Conservation (phyloP, 345 rosid genomes). For the Brassica rapa region DNA sequence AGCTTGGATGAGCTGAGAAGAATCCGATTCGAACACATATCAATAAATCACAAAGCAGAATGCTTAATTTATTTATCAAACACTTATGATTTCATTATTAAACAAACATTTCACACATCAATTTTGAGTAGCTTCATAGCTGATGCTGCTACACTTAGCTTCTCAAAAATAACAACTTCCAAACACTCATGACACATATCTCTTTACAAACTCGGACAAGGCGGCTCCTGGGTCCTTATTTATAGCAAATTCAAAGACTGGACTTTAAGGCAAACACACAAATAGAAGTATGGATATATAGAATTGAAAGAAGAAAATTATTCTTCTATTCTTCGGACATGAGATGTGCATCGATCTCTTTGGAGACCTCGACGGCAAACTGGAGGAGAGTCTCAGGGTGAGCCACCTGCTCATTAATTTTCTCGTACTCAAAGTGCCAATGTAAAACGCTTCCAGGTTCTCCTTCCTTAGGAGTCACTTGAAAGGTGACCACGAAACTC, state of each 20-base stretch:
- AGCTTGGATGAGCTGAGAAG: no score
- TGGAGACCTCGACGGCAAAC: slow-evolving; percentile 16
- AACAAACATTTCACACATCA: background rate
- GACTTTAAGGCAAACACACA: background rate
- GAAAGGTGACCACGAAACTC: slow-evolving; percentile 15
- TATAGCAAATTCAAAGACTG: background rate
- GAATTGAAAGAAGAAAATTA: background rate
- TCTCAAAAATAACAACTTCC: slow-evolving; percentile 4
- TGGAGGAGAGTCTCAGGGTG: slow-evolving; percentile 34
- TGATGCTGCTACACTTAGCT: background rate
- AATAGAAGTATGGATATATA: background rate
- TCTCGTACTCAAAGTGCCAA: slow-evolving; percentile 45
- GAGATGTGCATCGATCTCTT: slow-evolving; percentile 38
- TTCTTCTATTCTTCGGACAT: slow-evolving; percentile 13
- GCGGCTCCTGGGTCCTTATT: slow-evolving; percentile 2
- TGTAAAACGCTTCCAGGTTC: slow-evolving; percentile 23
- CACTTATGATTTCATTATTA: background rate
- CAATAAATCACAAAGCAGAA: background rate
- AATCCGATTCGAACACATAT: no score
- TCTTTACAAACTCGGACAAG: background rate
- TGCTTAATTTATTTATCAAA: background rate
- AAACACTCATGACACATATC: background rate
- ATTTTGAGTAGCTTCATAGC: slow-evolving; percentile 1
- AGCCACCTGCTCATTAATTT: slow-evolving; percentile 35
- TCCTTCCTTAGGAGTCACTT: slow-evolving; percentile 22